phyloP scores from a whole-genome alignment of 2,329 filamentous ascomycete genomes.

The Neonectria magnoliae region DNA sequence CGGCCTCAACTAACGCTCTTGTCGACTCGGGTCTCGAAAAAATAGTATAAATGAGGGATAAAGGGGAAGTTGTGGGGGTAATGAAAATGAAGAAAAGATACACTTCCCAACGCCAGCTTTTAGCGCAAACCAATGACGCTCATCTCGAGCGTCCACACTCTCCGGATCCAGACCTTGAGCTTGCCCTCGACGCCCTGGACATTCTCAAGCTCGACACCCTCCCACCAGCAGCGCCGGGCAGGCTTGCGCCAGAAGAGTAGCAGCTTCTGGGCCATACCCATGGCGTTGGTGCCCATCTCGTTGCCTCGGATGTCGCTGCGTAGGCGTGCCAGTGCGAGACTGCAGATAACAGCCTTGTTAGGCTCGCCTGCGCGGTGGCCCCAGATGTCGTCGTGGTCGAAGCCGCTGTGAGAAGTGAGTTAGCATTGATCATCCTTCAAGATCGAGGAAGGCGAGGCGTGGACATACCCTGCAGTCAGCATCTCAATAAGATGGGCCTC shows the following conservation, averaged over 20 bases:
- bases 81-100: slow-evolving; percentile 25
- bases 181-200: slow-evolving; percentile 91
- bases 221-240: slow-evolving; percentile 97
- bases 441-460: too few relatives aligned
- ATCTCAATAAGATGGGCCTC: slow-evolving; percentile 99
- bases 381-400: slow-evolving; percentile 95
- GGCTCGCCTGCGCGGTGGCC: slow-evolving; percentile 97
- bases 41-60: slow-evolving; percentile 21
- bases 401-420: slow-evolving; percentile 72
- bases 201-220: slow-evolving; percentile 89
- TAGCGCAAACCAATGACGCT: slow-evolving; percentile 87
- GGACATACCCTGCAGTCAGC: slow-evolving; percentile 91
- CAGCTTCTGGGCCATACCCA: slow-evolving; percentile 98
- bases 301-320: slow-evolving; percentile 91
- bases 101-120: slow-evolving; percentile 15
- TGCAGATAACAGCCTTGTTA: slow-evolving; percentile 98
- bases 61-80: slow-evolving; percentile 22
- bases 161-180: slow-evolving; percentile 97
- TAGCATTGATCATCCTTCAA: slow-evolving; percentile 2
- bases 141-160: slow-evolving; percentile 99
- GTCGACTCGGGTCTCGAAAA: slow-evolving; percentile 32
- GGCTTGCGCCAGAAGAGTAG: slow-evolving; percentile 98
- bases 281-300: slow-evolving; percentile 77
- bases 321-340: slow-evolving; percentile 89
- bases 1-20: slow-evolving; percentile 28